Evolutionary conservation across 2,329 filamentous ascomycete genomes (phyloP).

Genomic region (Alternaria dauci): DNA sequence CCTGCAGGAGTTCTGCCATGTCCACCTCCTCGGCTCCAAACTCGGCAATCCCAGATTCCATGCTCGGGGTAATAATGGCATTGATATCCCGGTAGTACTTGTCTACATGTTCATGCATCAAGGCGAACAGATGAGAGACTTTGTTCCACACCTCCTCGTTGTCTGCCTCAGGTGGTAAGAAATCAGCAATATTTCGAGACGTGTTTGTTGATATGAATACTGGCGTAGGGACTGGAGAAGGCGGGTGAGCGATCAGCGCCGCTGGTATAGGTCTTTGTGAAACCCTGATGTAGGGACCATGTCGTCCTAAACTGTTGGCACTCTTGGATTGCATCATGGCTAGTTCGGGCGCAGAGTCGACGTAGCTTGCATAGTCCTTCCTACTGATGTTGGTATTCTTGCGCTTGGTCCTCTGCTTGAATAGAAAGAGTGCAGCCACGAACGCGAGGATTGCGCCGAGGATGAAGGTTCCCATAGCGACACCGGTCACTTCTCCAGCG

Average conservation of each 20-base stretch:
- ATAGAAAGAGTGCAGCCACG: constrained; percentile 37
- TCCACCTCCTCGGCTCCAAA: constrained; percentile 35
- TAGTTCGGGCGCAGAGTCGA: constrained; percentile 36
- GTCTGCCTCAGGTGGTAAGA: constrained; percentile 37
- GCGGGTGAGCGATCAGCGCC: background rate
- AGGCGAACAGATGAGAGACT: constrained; percentile 35
- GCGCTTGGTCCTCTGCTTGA: constrained; percentile 35
- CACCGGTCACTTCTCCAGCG: constrained; percentile 31
- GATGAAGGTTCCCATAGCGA: constrained; percentile 35
- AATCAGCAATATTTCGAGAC: constrained; percentile 24
- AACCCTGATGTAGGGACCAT: constrained; percentile 39
- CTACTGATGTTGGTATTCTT: constrained; percentile 10
- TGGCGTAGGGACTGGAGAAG: constrained; percentile 8
- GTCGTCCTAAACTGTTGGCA: constrained; percentile 16
- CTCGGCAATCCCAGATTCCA: constrained; percentile 38
- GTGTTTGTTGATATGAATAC: constrained; percentile 12
- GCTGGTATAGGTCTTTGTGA: constrained; percentile 33
- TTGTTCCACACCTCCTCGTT: constrained; percentile 31
- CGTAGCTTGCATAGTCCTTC: constrained; percentile 23
- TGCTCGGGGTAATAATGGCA: constrained; percentile 44
- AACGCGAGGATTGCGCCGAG: constrained; percentile 43
- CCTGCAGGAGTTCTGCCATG: constrained; percentile 39
- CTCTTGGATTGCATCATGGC: constrained; percentile 34
- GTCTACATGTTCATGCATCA: constrained; percentile 42
- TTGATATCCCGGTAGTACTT: constrained; percentile 48